Conservation (phyloP, 73 alveolate species). For the Paramecium tetraurelia region DNA sequence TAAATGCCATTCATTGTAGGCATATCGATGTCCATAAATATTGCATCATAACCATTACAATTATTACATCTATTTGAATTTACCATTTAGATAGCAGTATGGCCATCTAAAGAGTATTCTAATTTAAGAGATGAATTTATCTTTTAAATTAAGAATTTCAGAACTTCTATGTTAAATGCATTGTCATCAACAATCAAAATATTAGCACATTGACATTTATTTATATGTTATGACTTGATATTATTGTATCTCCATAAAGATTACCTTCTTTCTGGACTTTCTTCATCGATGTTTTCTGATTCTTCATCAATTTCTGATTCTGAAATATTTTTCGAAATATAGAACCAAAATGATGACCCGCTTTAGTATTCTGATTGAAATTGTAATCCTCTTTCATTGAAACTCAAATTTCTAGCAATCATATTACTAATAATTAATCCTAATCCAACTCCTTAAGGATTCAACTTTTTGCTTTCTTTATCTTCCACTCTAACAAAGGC, state of each 20-base stretch:
- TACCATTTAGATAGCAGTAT: slow-evolving; percentile 13
- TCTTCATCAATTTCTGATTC: slow-evolving; percentile 9
- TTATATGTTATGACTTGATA: not conserved
- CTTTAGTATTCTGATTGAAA: not conserved
- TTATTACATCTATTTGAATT: not conserved
- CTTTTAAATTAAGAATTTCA: not conserved
- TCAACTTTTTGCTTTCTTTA: slow-evolving; percentile 10
- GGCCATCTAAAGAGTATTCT: slow-evolving; percentile 4
- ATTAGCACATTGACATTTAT: not conserved
- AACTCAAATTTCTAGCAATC: not conserved
- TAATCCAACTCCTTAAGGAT: slow-evolving; percentile 51
- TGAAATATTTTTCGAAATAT: not conserved
- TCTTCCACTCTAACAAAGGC: slow-evolving; percentile 20
- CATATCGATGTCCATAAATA: slow-evolving; percentile 45
- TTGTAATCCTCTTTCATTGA: not conserved
- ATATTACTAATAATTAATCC: slow-evolving; percentile 54
- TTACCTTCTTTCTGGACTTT: slow-evolving; percentile 20
- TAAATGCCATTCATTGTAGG: slow-evolving; percentile 24
- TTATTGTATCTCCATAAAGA: slow-evolving; percentile 13
- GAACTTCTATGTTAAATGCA: slow-evolving; percentile 47
- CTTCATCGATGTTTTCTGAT: not conserved
- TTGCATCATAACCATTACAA: not conserved
- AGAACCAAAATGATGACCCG: slow-evolving; percentile 16
- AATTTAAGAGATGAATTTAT: not conserved
- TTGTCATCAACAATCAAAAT: slow-evolving; percentile 36